Evolutionary conservation across 164 flowering plant genomes (phyloP).

Genomic region (Malania oleifera): DNA sequence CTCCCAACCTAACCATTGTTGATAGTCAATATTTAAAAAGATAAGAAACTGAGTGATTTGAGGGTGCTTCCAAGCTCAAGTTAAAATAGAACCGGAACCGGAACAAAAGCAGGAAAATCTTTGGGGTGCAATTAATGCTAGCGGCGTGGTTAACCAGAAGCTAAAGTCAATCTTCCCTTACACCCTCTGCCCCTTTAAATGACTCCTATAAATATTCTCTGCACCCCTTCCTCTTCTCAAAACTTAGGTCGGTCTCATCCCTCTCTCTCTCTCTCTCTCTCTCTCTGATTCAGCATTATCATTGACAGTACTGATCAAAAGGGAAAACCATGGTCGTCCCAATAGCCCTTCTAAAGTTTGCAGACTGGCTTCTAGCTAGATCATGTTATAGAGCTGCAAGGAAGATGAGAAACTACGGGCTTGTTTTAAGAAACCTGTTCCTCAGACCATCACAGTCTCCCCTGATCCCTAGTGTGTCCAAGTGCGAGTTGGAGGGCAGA

Average conservation of each 20-base stretch:
- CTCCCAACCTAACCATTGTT: slow-evolving; percentile 16
- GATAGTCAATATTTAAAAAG: not conserved
- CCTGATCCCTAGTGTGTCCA: slow-evolving; percentile 36
- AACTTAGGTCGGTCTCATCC: slow-evolving; percentile 3
- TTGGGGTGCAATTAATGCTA: slow-evolving; percentile 39
- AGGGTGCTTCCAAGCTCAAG: not conserved
- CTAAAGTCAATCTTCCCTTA: slow-evolving; percentile 24
- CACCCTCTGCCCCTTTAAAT: slow-evolving; percentile 3
- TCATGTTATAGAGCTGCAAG: slow-evolving; percentile 50
- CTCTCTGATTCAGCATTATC: not conserved
- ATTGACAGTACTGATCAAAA: not conserved
- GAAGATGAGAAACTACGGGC: slow-evolving; percentile 41
- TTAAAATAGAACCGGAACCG: not conserved
- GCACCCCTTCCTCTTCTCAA: slow-evolving; percentile 8
- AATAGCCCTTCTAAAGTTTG: slow-evolving; percentile 43
- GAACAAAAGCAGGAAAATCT: not conserved
- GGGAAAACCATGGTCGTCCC: slow-evolving; percentile 35
- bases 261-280: slow-evolving; percentile 6
- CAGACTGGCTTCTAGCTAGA: slow-evolving; percentile 50
- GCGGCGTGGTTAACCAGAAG: slow-evolving; percentile 40
- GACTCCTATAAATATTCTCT: slow-evolving; percentile 30
- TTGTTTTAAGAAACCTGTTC: slow-evolving; percentile 25
- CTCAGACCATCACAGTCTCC: slow-evolving; percentile 16
- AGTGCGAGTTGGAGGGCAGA: slow-evolving; percentile 25
- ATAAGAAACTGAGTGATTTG: not conserved